A percentile compares a stretch with the other conserved stretches of the same genome.
Evolutionary conservation across 2,329 filamentous ascomycete species (phyloP).

Genomic region (Helotiales sp.): DNA sequence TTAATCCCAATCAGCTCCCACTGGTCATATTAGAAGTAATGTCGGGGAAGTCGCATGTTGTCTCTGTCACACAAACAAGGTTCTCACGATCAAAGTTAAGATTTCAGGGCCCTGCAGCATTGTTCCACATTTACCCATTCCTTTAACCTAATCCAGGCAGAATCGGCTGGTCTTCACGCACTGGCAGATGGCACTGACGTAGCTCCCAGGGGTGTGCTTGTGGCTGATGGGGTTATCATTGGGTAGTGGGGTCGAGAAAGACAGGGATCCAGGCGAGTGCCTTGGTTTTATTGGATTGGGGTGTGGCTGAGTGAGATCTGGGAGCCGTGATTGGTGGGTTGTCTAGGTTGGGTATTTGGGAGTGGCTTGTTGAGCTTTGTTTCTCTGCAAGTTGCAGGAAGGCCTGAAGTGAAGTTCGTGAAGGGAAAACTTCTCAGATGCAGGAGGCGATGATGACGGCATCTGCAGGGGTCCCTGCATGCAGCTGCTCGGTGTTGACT

Average conservation of each 20-base stretch:
- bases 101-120: neutral
- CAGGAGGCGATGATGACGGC: neutral
- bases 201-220: neutral
- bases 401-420: neutral
- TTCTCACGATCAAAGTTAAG: neutral
- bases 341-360: neutral
- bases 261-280: neutral
- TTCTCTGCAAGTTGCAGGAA: neutral
- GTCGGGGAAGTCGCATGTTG: neutral
- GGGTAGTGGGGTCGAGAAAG: neutral
- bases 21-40: neutral
- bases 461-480: neutral
- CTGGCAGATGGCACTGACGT: constrained; percentile 10
- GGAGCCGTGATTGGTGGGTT: neutral
- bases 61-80: too few species aligned
- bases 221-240: neutral
- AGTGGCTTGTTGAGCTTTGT: neutral
- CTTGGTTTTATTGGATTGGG: neutral
- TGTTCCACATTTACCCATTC: neutral
- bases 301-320: neutral
- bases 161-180: neutral
- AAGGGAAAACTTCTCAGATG: neutral
- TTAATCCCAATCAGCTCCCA: neutral
- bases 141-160: neutral
- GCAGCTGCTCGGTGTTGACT: neutral